Conservation (phyloP, 2,329 filamentous ascomycete genomes). For the Exophiala xenobiotica region DNA sequence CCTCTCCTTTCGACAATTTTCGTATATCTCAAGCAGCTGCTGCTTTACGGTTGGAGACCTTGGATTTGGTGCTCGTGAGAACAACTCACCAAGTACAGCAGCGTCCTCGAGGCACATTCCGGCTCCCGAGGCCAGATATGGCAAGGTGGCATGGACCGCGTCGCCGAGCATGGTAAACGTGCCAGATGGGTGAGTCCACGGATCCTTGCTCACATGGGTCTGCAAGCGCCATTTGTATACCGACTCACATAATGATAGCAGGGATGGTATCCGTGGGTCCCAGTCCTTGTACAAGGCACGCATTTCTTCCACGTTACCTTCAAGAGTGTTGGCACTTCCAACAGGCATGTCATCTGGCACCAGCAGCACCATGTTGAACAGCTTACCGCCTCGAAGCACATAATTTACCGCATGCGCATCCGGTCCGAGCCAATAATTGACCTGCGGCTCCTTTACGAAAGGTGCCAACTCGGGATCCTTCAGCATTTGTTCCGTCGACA, state of each 20-base stretch:
- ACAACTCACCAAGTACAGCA: conserved; percentile 35
- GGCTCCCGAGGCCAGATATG: conserved; percentile 35
- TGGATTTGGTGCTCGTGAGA: conserved; percentile 30
- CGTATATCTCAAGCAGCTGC: conserved; percentile 44
- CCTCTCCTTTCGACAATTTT: conserved; percentile 56
- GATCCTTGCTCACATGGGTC: conserved; percentile 22
- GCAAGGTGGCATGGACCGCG: conserved; percentile 48
- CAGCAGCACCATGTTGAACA: conserved; percentile 50
- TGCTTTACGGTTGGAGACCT: conserved; percentile 29
- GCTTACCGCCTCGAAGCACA: conserved; percentile 43
- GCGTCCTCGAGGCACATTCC: conserved; percentile 37
- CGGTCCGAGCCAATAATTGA: conserved; percentile 58
- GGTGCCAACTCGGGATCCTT: conserved; percentile 49
- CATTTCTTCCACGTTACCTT: conserved; percentile 31
- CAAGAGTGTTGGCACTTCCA: background rate
- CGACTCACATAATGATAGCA: conserved; percentile 28
- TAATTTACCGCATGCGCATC: conserved; percentile 53
- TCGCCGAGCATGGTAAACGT: conserved; percentile 41
- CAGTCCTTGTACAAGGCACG: conserved; percentile 33
- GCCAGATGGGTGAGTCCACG: conserved; percentile 22
- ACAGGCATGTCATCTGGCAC: conserved; percentile 47
- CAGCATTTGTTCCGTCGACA: conserved; percentile 50
- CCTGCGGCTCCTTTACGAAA: conserved; percentile 49
- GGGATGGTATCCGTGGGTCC: conserved; percentile 34
- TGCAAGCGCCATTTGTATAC: conserved; percentile 43